Evolutionary conservation across 2,329 filamentous ascomycete species (phyloP), one percentile per base, ranked within the genome.

Genomic region (Phoma sp.): DNA sequence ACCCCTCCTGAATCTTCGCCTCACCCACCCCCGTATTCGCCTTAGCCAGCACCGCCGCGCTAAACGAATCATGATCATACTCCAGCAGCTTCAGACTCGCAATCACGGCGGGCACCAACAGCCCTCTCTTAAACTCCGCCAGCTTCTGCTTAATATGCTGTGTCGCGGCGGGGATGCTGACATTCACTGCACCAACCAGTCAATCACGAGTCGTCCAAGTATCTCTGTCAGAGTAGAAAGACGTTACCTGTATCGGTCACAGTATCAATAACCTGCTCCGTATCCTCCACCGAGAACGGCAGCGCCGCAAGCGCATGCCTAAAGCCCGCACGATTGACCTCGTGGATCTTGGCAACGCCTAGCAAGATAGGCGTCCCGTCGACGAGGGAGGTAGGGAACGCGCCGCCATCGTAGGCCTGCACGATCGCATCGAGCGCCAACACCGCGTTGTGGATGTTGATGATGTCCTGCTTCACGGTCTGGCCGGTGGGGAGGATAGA

Each of bases 31-130:
- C 44, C 0, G 43, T 45, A 43, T 58, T 46, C 22, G 53, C 43
- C 22, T 61, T 61, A 36, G 46, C 46, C 40, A 58, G 37, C 7
- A 46, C 47, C 13, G 55, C 59, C 7, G 48, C 55, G 36, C 60
- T 65, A 36, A 65, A 65, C 10, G 57, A 55, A 23, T 65, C 62
- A 38, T 65, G 62, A 40, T 65, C 60, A 9, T 30, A 51, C 29
- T 60, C 36, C 47, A 65, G 14, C 18, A 65, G 38, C 9, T 49
- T 38, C 29, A 63, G 18, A 46, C 60, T 63, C 1, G 60, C 60
- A 29, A 65, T 55, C 2, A 65, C 55, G 1, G 54, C 37, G 0
- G 51, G 33, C 1, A 39, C 25, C 9, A 61, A 37, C 4, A 47
- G 38, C 7, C 59, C 50, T n/a, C 55, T 38, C 41, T 57, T 61